Evolutionary conservation across 495 filamentous ascomycete genomes (phyloP).

Genomic region (Stereocaulon alpinum): DNA sequence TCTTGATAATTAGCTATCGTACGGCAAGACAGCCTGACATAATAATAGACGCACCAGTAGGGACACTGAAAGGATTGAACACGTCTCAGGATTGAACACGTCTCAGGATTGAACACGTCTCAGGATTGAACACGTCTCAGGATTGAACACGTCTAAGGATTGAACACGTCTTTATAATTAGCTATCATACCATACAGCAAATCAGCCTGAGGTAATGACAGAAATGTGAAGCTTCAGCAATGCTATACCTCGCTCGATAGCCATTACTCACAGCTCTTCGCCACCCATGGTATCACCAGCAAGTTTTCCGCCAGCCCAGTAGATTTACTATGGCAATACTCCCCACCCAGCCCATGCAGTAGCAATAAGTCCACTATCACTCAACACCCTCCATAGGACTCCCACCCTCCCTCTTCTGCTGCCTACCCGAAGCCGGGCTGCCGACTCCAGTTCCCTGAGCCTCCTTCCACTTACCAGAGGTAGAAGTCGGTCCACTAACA

Average conservation of each 20-base stretch:
- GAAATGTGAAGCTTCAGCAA: not conserved
- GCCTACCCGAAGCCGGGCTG: conserved; percentile 11
- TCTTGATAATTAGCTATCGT: too few species aligned
- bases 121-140: not conserved
- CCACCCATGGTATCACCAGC: not conserved
- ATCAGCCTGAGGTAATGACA: not conserved
- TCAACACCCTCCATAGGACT: conserved; percentile 26
- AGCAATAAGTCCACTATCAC: conserved; percentile 11
- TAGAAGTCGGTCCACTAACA: conserved; percentile 59
- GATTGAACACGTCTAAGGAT: too few species aligned
- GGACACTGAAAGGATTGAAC: too few species aligned
- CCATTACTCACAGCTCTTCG: not conserved
- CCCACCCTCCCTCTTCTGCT: conserved; percentile 15
- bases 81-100: too few species aligned
- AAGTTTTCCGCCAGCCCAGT: not conserved
- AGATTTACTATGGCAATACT: not conserved
- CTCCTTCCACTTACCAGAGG: conserved; percentile 17
- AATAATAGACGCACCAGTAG: too few species aligned
- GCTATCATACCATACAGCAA: not conserved
- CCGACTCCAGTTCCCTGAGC: not conserved
- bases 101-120: too few species aligned
- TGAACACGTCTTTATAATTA: not conserved
- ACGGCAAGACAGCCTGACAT: too few species aligned
- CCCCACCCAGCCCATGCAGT: not conserved
- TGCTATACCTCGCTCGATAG: not conserved